Base-by-base conservation (phyloP, 2,329 filamentous ascomycete genomes). In the Colletotrichum camelliae region DNA sequence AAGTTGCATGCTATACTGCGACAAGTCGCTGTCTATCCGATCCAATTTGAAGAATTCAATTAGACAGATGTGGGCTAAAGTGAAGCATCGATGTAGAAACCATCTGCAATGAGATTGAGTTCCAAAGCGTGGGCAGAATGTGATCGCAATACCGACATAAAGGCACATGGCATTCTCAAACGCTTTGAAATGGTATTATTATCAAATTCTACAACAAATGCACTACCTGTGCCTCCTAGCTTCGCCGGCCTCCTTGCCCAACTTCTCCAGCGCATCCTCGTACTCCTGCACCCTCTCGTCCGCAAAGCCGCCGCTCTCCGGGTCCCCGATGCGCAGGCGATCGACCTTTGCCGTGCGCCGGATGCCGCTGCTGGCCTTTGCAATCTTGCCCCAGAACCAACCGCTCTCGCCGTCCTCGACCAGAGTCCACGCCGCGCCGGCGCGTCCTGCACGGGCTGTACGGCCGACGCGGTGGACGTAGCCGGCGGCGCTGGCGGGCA, bases 391-490 rank as follows among this genome's bases (percentile, higher is more conserved):
- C 91, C 95, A 96, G 85, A 98, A 99, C 96, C 97, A 98, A 60
- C 94, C 91, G 27, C 93, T 96, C 85, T 99, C 96, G 4, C 91
- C 90, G 79, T 96, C 93, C 5, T 93, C 93, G 65, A 98, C 93
- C 15, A 99, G 86, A 0, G 96, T 98, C 95, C 96, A 98, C 1
- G 96, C 95, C 64, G 92, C 89, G 2, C 96, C 96, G 1, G 86
- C 79, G 70, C 92, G 91, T 2, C 94, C 95, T 0, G 95, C 97
- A 82, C 96, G 90, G 1, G 96, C 96, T 1, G 96, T 98, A 72
- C 97, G 92, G 48, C 97, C 96, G 2, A 98, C 95, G 55, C 97
- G 93, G 83, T 98, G 97, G 6, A 98, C 93, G 80, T 98, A 98
- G 29, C 93, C 94, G 7, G 94, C 94, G 39, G 96, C 87, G 80